These are phyloP conservation scores for Hanseniaspora thailandica DNA, from an alignment of 805 yeast species.

Conservation along the genomic window DNA sequence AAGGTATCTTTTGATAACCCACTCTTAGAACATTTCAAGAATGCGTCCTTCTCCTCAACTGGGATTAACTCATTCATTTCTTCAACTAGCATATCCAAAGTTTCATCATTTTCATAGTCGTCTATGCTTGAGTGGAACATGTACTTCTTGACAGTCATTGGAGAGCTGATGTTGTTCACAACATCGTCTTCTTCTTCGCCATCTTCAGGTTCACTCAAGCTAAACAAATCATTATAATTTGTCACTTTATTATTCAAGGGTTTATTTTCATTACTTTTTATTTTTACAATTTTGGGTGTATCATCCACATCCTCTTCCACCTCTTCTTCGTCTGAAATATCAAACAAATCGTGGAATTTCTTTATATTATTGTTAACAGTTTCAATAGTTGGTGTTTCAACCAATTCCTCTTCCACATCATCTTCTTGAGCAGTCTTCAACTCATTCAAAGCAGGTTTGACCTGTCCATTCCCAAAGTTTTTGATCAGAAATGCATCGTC, in stretches of 20 bases:
- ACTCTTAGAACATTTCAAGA: not conserved
- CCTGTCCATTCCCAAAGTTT: not conserved
- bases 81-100: not conserved
- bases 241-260: not conserved
- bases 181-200: constrained; percentile 18
- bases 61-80: constrained; percentile 5
- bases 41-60: not conserved
- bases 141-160: not conserved
- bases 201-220: not conserved
- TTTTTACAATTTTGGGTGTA: not conserved
- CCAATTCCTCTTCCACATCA: not conserved
- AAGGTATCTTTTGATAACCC: not conserved
- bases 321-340: not conserved
- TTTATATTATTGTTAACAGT: not conserved
- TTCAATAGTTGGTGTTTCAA: not conserved
- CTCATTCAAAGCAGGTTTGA: not conserved
- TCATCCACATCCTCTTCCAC: not conserved
- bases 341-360: not conserved
- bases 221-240: not conserved
- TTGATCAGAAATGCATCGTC: not conserved
- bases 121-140: constrained; percentile 4
- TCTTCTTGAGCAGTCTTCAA: not conserved
- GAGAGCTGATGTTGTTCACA: constrained; percentile 1
- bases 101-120: not conserved
- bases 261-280: not conserved